Evolutionary conservation across 768 basidiomycete species (phyloP), one percentile per base, ranked within the genome.

Genomic region (Termitomyces sp.): DNA sequence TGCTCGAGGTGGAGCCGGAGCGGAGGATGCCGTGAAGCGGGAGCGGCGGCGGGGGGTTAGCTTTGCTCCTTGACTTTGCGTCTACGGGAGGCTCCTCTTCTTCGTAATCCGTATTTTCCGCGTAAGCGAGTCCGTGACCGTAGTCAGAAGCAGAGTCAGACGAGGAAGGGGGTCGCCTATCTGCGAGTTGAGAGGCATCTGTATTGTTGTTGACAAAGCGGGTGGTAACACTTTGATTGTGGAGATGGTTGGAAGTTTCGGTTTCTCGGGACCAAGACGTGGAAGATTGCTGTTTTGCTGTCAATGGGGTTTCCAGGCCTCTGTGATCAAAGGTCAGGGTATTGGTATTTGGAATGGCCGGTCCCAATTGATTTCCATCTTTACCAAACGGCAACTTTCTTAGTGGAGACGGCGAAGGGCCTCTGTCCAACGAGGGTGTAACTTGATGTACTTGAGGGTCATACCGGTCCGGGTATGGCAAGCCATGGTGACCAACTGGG

Each of bases 301-400:
- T 66, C 7, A 63, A 61, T 46, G 66, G 63, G 8, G 62, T 66
- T 44, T 55, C 51, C 24, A 54, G 22, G 32, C 55, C 36, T 30
- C 40, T 52, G 26, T 54, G 53, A 43, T 55, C 20, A 56, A 54
- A 56, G 22, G 54, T 48, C 33, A 53, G 54, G 44, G 33, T 41
- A 26, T 43, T 60, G 47, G 24, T 45, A 24, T 38, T 51, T 16
- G 66, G 50, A 11, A 50, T 55, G 16, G 52, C 67, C 59, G 66
- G 69, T 58, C 68, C 63, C 1, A 72, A 69, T 44, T 68, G 71
- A 62, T 73, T 72, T 61, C 78, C 80, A 64, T 79, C 74, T 62
- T 80, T 80, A 56, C 86, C 84, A 60, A 87, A 79, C 67, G 87
- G 81, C 9, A 82, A 80, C 59, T 86, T 70, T 5, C 75, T 70